Evolutionary conservation across 192 early-diverging fungal genomes (phyloP), one percentile per base, ranked within the genome.

Genomic region (Coemansia furcata): DNA sequence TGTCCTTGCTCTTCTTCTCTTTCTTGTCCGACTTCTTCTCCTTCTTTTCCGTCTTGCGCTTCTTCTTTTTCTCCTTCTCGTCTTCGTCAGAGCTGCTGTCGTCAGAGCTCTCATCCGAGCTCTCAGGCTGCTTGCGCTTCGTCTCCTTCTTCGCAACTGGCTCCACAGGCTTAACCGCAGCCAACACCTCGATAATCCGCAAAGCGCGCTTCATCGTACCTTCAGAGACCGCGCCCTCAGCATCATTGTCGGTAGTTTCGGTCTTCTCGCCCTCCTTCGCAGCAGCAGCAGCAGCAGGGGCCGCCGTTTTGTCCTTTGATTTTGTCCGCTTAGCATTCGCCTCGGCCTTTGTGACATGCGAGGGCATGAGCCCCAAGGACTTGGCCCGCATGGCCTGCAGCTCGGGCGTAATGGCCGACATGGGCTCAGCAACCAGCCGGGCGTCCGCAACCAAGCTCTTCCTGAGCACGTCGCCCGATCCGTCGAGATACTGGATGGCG

Each of bases 341-440:
- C 38, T 72, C 66, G 1, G 52, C 66, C 58, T 77, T 77, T 26
- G 75, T 71, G 3, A 77, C 75, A 65, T 77, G 75, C 23, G 69
- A 68, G 12, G 75, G 75, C 54, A 77, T 63, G 62, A 68, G 37
- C 0, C 75, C 75, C 47, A 77, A 43, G 11, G 66, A 66, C 36
- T 64, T 62, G 10, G 46, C 30, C 4, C 75, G 55, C 54, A 60
- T 65, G 21, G 54, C 9, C 42, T 68, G 50, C 30, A 58, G 46
- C 14, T 65, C 63, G 7, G 52, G 26, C 17, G 55, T 65, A 17
- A 38, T 33, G 4, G 61, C 67, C 21, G 38, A 23, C 23, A 52
- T 46, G 3, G 75, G 75, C 19, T 77, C 66, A 29, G 43, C 39
- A 6, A 77, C 62, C n/a, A 71, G 54, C 17, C 49, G 64, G 2